phyloP scores from a whole-genome alignment of 2,329 filamentous ascomycete species.

The Polychaeton citri region DNA sequence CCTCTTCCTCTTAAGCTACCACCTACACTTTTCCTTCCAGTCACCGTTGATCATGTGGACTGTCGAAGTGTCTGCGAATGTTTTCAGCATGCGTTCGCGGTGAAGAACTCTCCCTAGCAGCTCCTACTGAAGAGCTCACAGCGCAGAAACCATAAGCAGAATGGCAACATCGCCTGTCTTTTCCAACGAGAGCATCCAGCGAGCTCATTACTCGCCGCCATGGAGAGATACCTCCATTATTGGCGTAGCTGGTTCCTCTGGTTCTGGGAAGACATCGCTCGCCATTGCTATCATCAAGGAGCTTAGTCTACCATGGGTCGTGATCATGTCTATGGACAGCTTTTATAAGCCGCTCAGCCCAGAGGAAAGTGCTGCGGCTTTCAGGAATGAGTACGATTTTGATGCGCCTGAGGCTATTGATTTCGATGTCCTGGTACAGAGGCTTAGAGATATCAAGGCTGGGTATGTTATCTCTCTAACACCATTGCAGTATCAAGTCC shows the following conservation, averaged over 20 bases:
- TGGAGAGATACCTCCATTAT: slow-evolving; percentile 97
- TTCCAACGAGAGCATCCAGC: slow-evolving; percentile 8
- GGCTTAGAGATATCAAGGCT: slow-evolving; percentile 71
- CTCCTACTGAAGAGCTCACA: slow-evolving; percentile 4
- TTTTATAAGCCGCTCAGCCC: slow-evolving; percentile 85
- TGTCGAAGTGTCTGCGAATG: slow-evolving; percentile 12
- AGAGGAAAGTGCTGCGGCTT: slow-evolving; percentile 68
- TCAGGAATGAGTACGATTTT: slow-evolving; percentile 88
- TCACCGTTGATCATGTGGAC: slow-evolving; percentile 15
- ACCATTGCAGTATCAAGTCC: too few relatives aligned
- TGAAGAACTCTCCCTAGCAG: slow-evolving; percentile 15
- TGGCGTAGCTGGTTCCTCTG: slow-evolving; percentile 87
- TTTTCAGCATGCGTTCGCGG: slow-evolving; percentile 17
- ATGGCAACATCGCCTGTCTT: slow-evolving; percentile 1
- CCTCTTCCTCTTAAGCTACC: neutral
- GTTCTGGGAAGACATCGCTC: slow-evolving; percentile 88
- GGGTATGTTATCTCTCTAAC: slow-evolving; percentile 48
- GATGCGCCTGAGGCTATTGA: slow-evolving; percentile 90
- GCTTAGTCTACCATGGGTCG: slow-evolving; percentile 91
- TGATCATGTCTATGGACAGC: slow-evolving; percentile 96
- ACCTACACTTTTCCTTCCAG: slow-evolving; percentile 1
- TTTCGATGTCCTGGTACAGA: slow-evolving; percentile 75
- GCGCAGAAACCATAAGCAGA: neutral
- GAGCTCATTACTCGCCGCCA: slow-evolving; percentile 74
- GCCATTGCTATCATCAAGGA: slow-evolving; percentile 82